A percentile compares a stretch with the other conserved stretches of the same genome.
These are phyloP conservation scores for Straminergon stramineum DNA, from an alignment of 225 moss, liverwort and hornwort species.

Conservation along the genomic window DNA sequence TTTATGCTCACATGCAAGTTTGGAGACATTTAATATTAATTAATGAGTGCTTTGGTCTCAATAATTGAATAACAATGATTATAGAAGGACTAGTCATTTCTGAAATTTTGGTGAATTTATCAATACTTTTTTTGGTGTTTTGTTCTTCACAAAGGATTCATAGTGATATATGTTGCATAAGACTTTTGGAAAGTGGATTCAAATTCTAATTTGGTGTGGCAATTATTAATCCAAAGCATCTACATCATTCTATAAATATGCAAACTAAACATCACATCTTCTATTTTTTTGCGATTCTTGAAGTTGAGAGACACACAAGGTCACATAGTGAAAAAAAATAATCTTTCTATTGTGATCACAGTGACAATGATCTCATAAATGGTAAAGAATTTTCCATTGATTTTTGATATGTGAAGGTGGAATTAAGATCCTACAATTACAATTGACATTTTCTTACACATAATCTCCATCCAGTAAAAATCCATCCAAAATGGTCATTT, in stretches of 20 bases:
- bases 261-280: not conserved
- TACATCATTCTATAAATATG: not conserved
- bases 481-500: not conserved
- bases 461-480: not conserved
- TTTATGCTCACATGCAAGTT: not conserved
- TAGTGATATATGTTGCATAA: not conserved
- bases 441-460: too few species aligned
- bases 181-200: not conserved
- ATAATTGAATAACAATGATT: not conserved
- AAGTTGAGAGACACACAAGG: not conserved
- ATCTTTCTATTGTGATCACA: not conserved
- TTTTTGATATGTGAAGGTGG: not conserved
- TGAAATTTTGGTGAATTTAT: not conserved
- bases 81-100: not conserved
- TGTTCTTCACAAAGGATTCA: not conserved
- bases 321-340: not conserved
- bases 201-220: not conserved
- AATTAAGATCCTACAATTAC: not conserved
- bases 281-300: not conserved
- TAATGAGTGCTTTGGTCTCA: not conserved
- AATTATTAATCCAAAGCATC: not conserved
- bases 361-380: accelerated
- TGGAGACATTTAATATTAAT: not conserved
- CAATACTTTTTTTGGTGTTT: not conserved
- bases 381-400: too few species aligned